phyloP scores from a whole-genome alignment of 2,329 filamentous ascomycete species.

The Alternaria sp. region DNA sequence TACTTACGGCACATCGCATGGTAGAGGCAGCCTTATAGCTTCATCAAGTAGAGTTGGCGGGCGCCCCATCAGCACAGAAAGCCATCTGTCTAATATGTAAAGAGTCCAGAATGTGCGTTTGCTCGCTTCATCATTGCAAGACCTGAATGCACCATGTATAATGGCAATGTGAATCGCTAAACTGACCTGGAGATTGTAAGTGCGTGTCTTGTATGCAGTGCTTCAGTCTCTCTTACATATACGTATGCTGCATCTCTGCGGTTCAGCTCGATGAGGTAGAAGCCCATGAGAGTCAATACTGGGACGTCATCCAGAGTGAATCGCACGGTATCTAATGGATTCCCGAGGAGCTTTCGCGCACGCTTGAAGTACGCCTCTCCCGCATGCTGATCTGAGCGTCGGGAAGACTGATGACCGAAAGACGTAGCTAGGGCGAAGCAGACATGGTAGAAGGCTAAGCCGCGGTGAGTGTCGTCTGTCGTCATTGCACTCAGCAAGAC shows the following conservation, averaged over 20 bases:
- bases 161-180: constrained; percentile 34
- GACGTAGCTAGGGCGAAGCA: constrained; percentile 33
- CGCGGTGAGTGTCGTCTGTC: constrained; percentile 22
- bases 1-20: constrained; percentile 28
- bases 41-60: constrained; percentile 34
- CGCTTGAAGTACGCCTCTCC: constrained; percentile 35
- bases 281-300: constrained; percentile 33
- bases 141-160: constrained; percentile 31
- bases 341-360: constrained; percentile 31
- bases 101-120: constrained; percentile 34
- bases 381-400: constrained; percentile 22
- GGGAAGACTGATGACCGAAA: constrained; percentile 18
- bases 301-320: constrained; percentile 33
- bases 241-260: constrained; percentile 35
- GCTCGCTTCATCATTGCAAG: constrained; percentile 24
- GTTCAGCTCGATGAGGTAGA: constrained; percentile 39
- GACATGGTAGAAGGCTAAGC: constrained; percentile 34
- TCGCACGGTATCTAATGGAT: constrained; percentile 32
- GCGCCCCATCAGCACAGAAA: constrained; percentile 35
- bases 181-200: constrained; percentile 5
- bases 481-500: constrained; percentile 22
- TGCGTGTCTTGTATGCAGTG: background rate
- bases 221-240: constrained; percentile 22
- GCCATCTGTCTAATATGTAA: constrained; percentile 37
- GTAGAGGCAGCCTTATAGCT: constrained; percentile 31